phyloP scores from a whole-genome alignment of 805 yeast species.

The Wickerhamiella siamensis region DNA sequence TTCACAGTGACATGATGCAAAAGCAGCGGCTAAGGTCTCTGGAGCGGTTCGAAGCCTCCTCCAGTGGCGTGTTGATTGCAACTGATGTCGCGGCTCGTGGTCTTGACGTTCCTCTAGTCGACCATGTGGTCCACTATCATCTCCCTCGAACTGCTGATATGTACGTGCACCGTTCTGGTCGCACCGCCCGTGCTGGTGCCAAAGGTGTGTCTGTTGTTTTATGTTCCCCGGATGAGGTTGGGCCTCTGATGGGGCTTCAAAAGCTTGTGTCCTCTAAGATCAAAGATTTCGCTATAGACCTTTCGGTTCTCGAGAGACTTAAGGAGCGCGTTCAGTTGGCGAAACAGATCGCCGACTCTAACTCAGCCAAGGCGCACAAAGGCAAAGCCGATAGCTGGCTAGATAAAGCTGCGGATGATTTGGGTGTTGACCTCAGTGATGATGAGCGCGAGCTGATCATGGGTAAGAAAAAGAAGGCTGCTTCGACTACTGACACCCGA shows the following conservation, averaged over 20 bases:
- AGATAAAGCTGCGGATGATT: conserved; percentile 79
- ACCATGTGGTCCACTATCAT: conserved; percentile 93
- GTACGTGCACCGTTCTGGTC: conserved; percentile 89
- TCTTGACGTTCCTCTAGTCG: conserved; percentile 75
- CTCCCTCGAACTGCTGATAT: conserved; percentile 89
- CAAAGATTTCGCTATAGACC: conserved; percentile 63
- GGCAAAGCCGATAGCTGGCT: conserved; percentile 56
- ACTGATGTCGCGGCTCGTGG: conserved; percentile 99
- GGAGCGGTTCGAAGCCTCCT: conserved; percentile 50
- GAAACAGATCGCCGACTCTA: conserved; percentile 59
- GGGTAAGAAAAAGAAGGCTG: conserved; percentile 25
- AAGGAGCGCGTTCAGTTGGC: conserved; percentile 57
- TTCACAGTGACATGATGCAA: conserved; percentile 91
- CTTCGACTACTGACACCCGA: conserved; percentile 19
- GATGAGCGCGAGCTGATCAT: conserved; percentile 33
- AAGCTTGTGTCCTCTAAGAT: conserved; percentile 35
- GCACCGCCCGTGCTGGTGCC: conserved; percentile 92
- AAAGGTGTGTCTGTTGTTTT: conserved; percentile 93
- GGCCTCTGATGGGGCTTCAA: conserved; percentile 67
- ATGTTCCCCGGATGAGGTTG: conserved; percentile 90
- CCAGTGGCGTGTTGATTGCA: conserved; percentile 54
- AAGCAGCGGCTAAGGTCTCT: conserved; percentile 77
- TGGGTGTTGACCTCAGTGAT: conserved; percentile 71
- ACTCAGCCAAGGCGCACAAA: conserved; percentile 39
- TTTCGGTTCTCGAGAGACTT: conserved; percentile 54